Conservation (phyloP, 257 asterid species). For the Buddleja alternifolia region DNA sequence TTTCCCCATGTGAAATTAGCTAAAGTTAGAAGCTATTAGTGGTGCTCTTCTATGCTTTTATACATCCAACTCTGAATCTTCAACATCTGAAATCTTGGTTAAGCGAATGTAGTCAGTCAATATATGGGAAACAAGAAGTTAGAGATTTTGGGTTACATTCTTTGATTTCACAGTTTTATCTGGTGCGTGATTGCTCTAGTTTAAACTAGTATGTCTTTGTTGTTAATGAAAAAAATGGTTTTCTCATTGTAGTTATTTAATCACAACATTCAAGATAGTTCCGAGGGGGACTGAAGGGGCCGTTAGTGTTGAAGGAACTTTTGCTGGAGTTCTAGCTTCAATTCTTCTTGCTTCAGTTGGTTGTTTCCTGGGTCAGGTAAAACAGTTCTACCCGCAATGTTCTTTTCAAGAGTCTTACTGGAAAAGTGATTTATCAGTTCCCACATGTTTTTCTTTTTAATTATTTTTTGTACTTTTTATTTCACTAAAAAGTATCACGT, state of each 20-base stretch:
- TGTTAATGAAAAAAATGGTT: background rate
- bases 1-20: slow-evolving; percentile 45
- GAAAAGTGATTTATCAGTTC: slow-evolving; percentile 6
- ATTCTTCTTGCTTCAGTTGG: slow-evolving; percentile 78
- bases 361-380: slow-evolving; percentile 69
- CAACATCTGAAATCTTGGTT: background rate
- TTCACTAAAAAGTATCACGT: no score
- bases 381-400: slow-evolving; percentile 7
- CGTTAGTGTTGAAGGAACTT: slow-evolving; percentile 89
- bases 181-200: slow-evolving; percentile 2
- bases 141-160: background rate
- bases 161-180: background rate
- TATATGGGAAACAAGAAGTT: background rate
- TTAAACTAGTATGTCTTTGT: no score
- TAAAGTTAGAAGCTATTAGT: background rate
- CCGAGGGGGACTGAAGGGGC: slow-evolving; percentile 99
- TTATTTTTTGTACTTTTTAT: no score
- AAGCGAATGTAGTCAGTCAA: background rate
- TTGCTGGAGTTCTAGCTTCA: slow-evolving; percentile 85
- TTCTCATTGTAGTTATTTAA: slow-evolving; percentile 62
- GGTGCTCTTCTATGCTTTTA: background rate
- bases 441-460: no score
- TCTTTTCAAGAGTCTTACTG: background rate
- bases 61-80: slow-evolving; percentile 1
- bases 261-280: slow-evolving; percentile 91